Evolutionary conservation across 192 early-diverging fungal species (phyloP), one percentile per base, ranked within the genome.

Genomic region (Chytriomyces sp.): DNA sequence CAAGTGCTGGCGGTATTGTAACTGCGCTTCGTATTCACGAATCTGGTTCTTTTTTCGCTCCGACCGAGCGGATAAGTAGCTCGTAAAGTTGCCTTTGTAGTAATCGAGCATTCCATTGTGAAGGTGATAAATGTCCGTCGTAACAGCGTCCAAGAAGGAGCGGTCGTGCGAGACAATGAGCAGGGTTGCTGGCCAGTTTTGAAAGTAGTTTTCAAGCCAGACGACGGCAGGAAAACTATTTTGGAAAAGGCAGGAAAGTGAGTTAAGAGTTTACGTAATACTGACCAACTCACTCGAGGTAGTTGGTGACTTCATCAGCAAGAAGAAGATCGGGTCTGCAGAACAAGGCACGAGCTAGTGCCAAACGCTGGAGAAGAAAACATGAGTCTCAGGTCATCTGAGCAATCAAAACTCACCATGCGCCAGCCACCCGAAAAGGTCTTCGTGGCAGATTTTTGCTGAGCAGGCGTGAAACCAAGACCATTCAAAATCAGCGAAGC

Each of bases 111-210:
- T 82, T 59, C 93, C 91, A n/a, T 93, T 92, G 76, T 98, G 95
- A 80, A 96, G 90, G 78, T 96, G 93, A 39, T 97, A 79, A 80
- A 99, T 96, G 80, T 99, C 98, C 0, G 98, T 99, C 0, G 98
- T 91, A 5, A 97, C 93, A 59, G 93, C 92, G 71, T 99, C 98
- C 75, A 99, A 82, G 85, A 99, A 99, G 75, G 89, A 90, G 78
- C 97, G 80, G 82, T 99, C 98, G 93, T 99, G 98, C 57, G 95
- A 97, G 36, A 99, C 98, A 25, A 98, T 92, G 53, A 98, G 85
- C 52, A 99, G 77, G 1, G 96, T 96, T 56, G 93, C 94, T 38
- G 86, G 82, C 94, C 95, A 97, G 0, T 87, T 90, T 78, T 91
- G 86, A 64, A 99, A 85, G 70, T 98, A 99, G 63, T 88, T 89